phyloP scores from a whole-genome alignment of 495 filamentous ascomycete genomes.

The Penicillium samsonianum region DNA sequence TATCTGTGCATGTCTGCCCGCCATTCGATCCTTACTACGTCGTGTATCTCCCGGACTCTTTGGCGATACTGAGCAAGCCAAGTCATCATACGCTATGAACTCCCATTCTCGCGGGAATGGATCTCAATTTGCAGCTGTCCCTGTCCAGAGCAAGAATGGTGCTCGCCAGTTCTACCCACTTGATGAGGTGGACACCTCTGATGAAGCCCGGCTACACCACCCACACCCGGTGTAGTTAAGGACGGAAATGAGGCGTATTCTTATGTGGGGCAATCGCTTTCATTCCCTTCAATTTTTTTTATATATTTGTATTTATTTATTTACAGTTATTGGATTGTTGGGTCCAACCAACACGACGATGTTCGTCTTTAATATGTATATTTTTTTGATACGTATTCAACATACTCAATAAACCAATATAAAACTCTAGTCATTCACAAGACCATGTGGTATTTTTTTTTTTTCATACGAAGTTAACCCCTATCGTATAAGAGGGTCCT shows the following conservation, averaged over 20 bases:
- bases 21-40: slow-evolving; percentile 33
- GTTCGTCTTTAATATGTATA: not conserved
- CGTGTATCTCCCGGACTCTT: slow-evolving; percentile 29
- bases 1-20: slow-evolving; percentile 39
- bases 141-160: slow-evolving; percentile 23
- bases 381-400: no score
- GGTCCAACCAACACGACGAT: not conserved
- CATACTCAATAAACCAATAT: not conserved
- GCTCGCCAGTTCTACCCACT: slow-evolving; percentile 28
- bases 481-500: not conserved
- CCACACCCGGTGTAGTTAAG: not conserved
- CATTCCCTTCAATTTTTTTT: not conserved
- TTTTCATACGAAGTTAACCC: not conserved
- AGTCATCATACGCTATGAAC: slow-evolving; percentile 23
- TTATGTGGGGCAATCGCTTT: not conserved
- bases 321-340: not conserved
- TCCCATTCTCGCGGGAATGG: slow-evolving; percentile 24
- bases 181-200: slow-evolving; percentile 29
- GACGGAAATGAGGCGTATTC: not conserved
- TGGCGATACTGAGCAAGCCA: slow-evolving; percentile 25
- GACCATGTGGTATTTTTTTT: not conserved
- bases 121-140: slow-evolving; percentile 22
- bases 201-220: slow-evolving; percentile 20
- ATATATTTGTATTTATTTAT: not conserved
- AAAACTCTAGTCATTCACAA: not conserved